Evolutionary conservation across 495 filamentous ascomycete genomes (phyloP).

Genomic region (Astrothelium macrocarpum): DNA sequence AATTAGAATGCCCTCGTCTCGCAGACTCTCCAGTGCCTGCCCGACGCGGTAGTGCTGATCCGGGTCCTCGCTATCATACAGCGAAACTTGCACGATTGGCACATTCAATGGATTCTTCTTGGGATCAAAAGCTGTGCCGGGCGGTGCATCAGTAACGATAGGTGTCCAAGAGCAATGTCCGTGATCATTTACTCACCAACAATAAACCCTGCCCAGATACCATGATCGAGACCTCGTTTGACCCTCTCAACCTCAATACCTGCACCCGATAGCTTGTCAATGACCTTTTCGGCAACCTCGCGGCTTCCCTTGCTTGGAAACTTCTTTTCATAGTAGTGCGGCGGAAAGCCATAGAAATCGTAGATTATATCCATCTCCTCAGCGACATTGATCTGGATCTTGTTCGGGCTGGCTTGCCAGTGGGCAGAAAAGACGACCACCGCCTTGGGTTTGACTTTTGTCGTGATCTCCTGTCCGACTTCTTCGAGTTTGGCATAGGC

Average conservation of each 20-base stretch:
- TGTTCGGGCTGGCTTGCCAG: conserved; percentile 56
- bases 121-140: conserved; percentile 52
- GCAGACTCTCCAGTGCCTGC: conserved; percentile 54
- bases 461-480: conserved; percentile 71
- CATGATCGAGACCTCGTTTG: conserved; percentile 68
- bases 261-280: conserved; percentile 46
- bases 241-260: conserved; percentile 57
- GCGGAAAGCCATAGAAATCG: conserved; percentile 78
- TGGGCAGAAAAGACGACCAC: conserved; percentile 83
- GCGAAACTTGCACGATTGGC: conserved; percentile 72
- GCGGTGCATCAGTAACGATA: conserved; percentile 2
- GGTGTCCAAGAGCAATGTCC: not conserved
- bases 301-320: conserved; percentile 62
- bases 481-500: conserved; percentile 58
- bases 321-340: conserved; percentile 51
- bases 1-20: conserved; percentile 63
- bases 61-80: conserved; percentile 60
- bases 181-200: conserved; percentile 36
- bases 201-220: conserved; percentile 67
- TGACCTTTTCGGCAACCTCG: conserved; percentile 54
- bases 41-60: conserved; percentile 64
- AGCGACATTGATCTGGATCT: conserved; percentile 62
- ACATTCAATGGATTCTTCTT: conserved; percentile 65
- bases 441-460: conserved; percentile 67
- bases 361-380: conserved; percentile 68